phyloP scores from a whole-genome alignment of 2,329 filamentous ascomycete species.

The Alternaria ventricosa region DNA sequence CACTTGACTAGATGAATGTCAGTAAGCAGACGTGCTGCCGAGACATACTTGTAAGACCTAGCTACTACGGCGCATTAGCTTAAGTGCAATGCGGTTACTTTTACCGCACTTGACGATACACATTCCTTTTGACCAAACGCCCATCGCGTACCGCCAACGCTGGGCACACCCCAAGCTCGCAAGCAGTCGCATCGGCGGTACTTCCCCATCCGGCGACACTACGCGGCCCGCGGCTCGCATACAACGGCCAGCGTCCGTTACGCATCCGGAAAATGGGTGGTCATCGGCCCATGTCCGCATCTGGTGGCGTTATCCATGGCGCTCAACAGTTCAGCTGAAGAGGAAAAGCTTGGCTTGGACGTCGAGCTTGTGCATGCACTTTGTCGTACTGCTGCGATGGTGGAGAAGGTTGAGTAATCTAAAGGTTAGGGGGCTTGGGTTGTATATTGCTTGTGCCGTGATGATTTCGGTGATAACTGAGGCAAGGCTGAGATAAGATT shows the following conservation, averaged over 20 bases:
- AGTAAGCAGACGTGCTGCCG: not conserved
- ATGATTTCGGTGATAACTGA: not conserved
- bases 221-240: not conserved
- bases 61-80: not conserved
- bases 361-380: not conserved
- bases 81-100: not conserved
- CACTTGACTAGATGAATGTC: not conserved
- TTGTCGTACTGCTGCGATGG: not conserved
- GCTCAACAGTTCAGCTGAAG: constrained; percentile 5
- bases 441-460: not conserved
- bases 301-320: not conserved
- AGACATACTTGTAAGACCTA: not conserved
- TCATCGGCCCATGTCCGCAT: not conserved
- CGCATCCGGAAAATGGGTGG: not conserved
- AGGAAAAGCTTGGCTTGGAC: constrained; percentile 3
- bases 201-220: not conserved
- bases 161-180: not conserved
- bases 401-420: not conserved
- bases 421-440: not conserved
- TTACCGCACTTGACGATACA: not conserved
- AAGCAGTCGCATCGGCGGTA: not conserved
- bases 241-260: not conserved
- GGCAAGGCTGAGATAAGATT: not conserved
- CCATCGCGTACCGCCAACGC: not conserved
- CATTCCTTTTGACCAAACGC: not conserved